phyloP scores from a whole-genome alignment of 805 yeast species.

The Yamadazyma sp. region DNA sequence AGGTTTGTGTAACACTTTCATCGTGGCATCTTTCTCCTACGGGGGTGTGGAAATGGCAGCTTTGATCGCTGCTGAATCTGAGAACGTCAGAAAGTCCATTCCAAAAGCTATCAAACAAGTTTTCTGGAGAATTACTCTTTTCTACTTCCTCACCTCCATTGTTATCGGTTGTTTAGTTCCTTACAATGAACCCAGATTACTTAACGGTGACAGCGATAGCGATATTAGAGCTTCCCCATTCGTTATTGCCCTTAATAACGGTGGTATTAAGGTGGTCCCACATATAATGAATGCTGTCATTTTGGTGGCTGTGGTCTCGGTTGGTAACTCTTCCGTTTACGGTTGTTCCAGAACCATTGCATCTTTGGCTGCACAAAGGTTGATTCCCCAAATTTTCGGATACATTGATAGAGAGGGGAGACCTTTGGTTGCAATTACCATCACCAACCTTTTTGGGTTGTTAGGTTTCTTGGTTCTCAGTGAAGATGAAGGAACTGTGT shows the following conservation, averaged over 20 bases:
- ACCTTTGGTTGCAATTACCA: constrained; percentile 38
- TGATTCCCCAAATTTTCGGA: constrained; percentile 51
- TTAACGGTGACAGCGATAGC: constrained; percentile 47
- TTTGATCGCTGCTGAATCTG: constrained; percentile 41
- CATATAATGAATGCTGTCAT: constrained; percentile 75
- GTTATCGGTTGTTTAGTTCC: constrained; percentile 50
- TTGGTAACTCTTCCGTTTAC: constrained; percentile 72
- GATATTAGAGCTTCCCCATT: constrained; percentile 71
- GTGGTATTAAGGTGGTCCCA: constrained; percentile 65
- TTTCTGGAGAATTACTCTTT: constrained; percentile 43
- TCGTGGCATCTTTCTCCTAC: constrained; percentile 33
- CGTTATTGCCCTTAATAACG: constrained; percentile 64
- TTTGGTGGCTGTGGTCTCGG: constrained; percentile 69
- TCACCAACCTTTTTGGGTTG: constrained; percentile 35
- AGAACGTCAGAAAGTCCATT: constrained; percentile 38
- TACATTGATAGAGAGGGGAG: constrained; percentile 44
- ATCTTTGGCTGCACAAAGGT: constrained; percentile 67
- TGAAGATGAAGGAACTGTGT: constrained; percentile 31
- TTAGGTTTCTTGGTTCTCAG: constrained; percentile 38
- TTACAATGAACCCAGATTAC: constrained; percentile 45
- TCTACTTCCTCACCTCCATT: constrained; percentile 35
- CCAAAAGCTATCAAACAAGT: constrained; percentile 44
- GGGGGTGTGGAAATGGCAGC: constrained; percentile 39
- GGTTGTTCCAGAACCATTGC: constrained; percentile 70
- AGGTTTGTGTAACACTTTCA: constrained; percentile 37